These are phyloP conservation scores for Gnaphalium uliginosum DNA, from an alignment of 129 eudicot species.

Conservation along the genomic window DNA sequence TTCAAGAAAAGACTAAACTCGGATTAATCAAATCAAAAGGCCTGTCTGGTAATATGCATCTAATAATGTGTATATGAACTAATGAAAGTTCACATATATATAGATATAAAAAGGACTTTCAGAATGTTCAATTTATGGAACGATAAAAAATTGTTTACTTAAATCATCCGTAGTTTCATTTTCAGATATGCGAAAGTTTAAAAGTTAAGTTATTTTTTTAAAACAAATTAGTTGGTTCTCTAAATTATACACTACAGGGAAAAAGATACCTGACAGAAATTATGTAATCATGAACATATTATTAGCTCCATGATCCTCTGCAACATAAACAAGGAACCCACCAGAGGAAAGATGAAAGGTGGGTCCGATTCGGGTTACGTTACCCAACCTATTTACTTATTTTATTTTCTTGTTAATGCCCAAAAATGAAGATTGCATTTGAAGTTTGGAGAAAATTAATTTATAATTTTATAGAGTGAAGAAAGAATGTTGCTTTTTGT, in stretches of 20 bases:
- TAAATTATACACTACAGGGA: too few relatives aligned
- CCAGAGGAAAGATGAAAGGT: slow-evolving; percentile 17
- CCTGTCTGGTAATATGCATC: neutral
- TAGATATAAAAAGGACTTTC: neutral
- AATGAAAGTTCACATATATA: neutral
- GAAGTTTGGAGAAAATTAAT: slow-evolving; percentile 1
- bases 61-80: neutral
- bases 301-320: slow-evolving; percentile 17
- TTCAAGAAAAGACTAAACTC: slow-evolving; percentile 1
- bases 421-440: slow-evolving; percentile 10
- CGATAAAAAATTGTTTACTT: too few relatives aligned
- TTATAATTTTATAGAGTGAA: slow-evolving; percentile 1
- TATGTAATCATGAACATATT: slow-evolving; percentile 16
- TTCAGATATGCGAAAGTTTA: too few relatives aligned
- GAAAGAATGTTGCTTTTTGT: neutral
- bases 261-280: slow-evolving; percentile 14
- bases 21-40: slow-evolving; percentile 8
- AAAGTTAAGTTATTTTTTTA: too few relatives aligned
- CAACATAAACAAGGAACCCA: slow-evolving; percentile 8
- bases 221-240: too few relatives aligned
- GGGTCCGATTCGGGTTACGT: slow-evolving; percentile 12
- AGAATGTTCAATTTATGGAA: too few relatives aligned
- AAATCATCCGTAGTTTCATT: too few relatives aligned
- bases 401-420: neutral
- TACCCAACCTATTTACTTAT: neutral